Conservation (phyloP, 2,329 filamentous ascomycete species). For the Coleophoma crateriformis region DNA sequence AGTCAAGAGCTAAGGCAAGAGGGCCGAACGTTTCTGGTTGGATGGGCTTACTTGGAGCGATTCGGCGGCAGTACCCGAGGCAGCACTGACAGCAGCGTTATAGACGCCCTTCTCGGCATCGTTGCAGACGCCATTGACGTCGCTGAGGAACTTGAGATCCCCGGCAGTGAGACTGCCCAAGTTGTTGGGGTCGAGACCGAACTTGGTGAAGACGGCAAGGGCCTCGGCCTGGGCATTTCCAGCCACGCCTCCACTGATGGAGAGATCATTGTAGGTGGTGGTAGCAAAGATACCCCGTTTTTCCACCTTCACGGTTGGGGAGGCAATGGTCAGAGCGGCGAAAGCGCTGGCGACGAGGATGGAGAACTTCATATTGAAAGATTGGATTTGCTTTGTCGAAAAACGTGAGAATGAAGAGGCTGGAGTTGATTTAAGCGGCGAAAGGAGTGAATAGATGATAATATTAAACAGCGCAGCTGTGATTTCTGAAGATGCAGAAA, state of each 20-base stretch:
- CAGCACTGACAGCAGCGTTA: slow-evolving; percentile 44
- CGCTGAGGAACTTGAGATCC: slow-evolving; percentile 9
- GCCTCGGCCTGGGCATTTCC: slow-evolving; percentile 48
- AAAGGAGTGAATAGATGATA: background rate
- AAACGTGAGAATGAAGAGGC: background rate
- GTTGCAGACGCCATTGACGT: slow-evolving; percentile 27
- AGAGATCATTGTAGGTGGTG: slow-evolving; percentile 28
- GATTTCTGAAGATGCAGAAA: background rate
- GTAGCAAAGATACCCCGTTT: background rate
- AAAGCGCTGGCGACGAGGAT: background rate
- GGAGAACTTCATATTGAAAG: background rate
- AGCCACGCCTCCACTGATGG: slow-evolving; percentile 43
- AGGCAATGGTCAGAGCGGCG: background rate
- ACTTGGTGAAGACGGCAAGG: slow-evolving; percentile 5
- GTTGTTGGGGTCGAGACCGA: slow-evolving; percentile 6
- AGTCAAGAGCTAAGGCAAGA: background rate
- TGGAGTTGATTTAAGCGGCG: background rate
- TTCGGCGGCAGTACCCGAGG: slow-evolving; percentile 26
- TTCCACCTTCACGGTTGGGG: background rate
- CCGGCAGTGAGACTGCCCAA: slow-evolving; percentile 7
- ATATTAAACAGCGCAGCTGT: slow-evolving; percentile 3
- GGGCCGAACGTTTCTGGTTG: background rate
- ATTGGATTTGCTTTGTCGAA: background rate
- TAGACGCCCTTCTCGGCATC: slow-evolving; percentile 37
- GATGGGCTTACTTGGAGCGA: slow-evolving; percentile 31